These are phyloP conservation scores for Fusarium albosuccineum DNA, from an alignment of 2,329 filamentous ascomycete genomes.

Conservation along the genomic window DNA sequence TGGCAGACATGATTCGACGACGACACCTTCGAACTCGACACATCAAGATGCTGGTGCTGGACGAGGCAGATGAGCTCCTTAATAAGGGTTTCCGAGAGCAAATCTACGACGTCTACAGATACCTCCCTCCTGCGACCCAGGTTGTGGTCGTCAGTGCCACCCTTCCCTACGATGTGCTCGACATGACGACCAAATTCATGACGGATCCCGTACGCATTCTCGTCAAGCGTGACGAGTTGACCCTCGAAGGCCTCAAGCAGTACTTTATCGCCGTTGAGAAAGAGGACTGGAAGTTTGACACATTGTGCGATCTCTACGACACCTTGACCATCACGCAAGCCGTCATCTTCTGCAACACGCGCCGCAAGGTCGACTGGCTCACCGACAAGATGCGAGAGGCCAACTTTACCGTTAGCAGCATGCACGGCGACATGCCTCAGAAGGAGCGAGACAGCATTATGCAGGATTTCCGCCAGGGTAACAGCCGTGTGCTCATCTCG, in stretches of 20 bases:
- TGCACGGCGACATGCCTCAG: conserved; percentile 99
- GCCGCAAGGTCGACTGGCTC: conserved; percentile 98
- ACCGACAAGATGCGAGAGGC: conserved; percentile 99
- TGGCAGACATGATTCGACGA: conserved; percentile 75
- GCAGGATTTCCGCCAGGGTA: conserved; percentile 98
- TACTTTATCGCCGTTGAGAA: conserved; percentile 99
- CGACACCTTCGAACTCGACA: conserved; percentile 69
- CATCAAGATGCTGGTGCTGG: conserved; percentile 74
- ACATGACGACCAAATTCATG: conserved; percentile 99
- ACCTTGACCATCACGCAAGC: conserved; percentile 98
- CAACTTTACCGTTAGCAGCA: conserved; percentile 98
- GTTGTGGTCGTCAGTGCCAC: conserved; percentile 99
- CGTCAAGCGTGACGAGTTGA: conserved; percentile 98
- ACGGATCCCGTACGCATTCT: conserved; percentile 96
- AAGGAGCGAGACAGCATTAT: conserved; percentile 99
- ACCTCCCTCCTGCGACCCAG: conserved; percentile 95
- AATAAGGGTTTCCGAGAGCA: conserved; percentile 98
- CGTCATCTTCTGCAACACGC: conserved; percentile 99
- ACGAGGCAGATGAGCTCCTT: conserved; percentile 75
- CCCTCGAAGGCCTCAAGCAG: conserved; percentile 96
- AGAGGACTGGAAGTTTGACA: conserved; percentile 99
- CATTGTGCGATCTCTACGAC: conserved; percentile 97
- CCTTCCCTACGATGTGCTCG: conserved; percentile 95
- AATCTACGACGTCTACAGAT: conserved; percentile 99
- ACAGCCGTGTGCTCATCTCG: conserved; percentile 94